Conservation (phyloP, 1,284 basidiomycete species). For the Moesziomyces aphidis region DNA sequence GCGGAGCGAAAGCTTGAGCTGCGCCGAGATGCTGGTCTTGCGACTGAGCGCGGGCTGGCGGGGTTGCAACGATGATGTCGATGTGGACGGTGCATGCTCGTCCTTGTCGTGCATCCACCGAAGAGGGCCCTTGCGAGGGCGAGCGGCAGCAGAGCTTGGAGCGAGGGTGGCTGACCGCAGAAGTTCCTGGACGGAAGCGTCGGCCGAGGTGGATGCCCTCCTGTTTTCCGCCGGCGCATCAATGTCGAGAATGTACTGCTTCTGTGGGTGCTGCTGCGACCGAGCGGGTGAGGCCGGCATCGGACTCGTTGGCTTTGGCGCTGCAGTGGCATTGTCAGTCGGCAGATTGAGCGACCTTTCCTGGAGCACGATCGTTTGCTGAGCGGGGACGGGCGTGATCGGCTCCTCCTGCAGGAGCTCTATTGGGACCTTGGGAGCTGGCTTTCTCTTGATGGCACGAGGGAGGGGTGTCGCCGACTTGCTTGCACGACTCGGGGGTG, state of each 20-base stretch:
- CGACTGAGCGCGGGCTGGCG: conserved; percentile 20
- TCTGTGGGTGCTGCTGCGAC: conserved; percentile 20
- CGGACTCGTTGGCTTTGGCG: conserved; percentile 1
- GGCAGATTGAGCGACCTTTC: conserved; percentile 2
- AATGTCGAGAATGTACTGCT: conserved; percentile 28
- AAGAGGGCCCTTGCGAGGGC: conserved; percentile 14
- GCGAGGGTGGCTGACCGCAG: conserved; percentile 22
- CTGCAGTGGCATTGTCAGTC: not conserved
- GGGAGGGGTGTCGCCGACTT: conserved; percentile 7
- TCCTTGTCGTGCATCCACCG: conserved; percentile 33
- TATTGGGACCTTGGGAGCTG: conserved; percentile 14
- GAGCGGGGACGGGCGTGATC: not conserved
- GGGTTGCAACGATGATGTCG: conserved; percentile 1
- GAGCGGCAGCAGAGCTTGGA: conserved; percentile 5
- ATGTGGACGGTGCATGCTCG: conserved; percentile 12
- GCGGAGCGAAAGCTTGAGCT: conserved; percentile 29
- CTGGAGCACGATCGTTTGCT: not conserved
- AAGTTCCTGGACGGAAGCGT: conserved; percentile 18
- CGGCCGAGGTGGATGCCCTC: not conserved
- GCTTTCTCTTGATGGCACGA: conserved; percentile 24
- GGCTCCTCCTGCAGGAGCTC: conserved; percentile 12
- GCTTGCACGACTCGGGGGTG: conserved; percentile 2
- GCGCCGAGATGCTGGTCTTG: conserved; percentile 33
- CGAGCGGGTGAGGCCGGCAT: not conserved
- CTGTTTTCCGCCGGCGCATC: conserved; percentile 4